phyloP scores from a whole-genome alignment of 2,329 filamentous ascomycete genomes.

The Nigrograna mackinnonii region DNA sequence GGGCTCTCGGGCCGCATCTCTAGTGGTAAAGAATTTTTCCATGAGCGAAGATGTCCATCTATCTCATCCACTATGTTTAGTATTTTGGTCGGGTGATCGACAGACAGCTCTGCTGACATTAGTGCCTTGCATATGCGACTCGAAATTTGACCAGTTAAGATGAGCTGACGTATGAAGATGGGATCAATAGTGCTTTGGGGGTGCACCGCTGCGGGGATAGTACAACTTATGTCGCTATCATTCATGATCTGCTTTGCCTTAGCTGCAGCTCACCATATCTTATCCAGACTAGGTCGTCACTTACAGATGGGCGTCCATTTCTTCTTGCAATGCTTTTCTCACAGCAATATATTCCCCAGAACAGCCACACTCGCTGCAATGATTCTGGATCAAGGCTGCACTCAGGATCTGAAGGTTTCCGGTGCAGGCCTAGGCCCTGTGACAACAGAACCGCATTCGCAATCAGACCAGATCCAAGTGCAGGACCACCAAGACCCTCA shows the following conservation, averaged over 20 bases:
- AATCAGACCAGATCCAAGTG: background rate
- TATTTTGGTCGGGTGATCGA: background rate
- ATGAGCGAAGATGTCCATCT: background rate
- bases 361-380: slow-evolving; percentile 2
- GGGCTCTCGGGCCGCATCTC: too few species aligned
- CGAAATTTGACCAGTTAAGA: background rate
- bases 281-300: background rate
- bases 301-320: slow-evolving; percentile 1
- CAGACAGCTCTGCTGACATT: too few species aligned
- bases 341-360: slow-evolving; percentile 3
- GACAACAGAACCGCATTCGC: background rate
- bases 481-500: background rate
- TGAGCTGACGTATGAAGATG: background rate
- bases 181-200: background rate
- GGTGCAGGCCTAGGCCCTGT: background rate
- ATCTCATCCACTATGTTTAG: background rate
- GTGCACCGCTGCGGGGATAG: background rate
- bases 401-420: background rate
- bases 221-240: background rate
- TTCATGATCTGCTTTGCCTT: background rate
- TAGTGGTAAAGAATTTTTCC: background rate
- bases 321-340: slow-evolving; percentile 2
- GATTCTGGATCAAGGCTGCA: background rate
- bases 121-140: too few species aligned
- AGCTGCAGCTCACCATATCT: background rate